A percentile compares a stretch with the other conserved stretches of the same genome.
phyloP scores from a whole-genome alignment of 2,329 filamentous ascomycete genomes.

The Exophiala oligosperma region DNA sequence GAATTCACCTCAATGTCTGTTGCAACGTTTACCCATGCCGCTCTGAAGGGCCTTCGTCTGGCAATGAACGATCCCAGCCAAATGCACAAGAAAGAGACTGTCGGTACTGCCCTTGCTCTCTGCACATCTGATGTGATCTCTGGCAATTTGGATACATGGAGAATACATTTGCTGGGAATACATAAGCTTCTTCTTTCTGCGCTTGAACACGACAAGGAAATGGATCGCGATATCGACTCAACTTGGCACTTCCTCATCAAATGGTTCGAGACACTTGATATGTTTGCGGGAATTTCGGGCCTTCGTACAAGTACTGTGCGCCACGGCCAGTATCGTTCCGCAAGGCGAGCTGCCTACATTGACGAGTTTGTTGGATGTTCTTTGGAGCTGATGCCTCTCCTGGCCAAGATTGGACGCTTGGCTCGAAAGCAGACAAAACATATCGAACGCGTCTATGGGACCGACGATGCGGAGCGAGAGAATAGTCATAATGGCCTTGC shows the following conservation, averaged over 20 bases:
- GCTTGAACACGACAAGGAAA: slow-evolving; percentile 15
- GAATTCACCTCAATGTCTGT: slow-evolving; percentile 20
- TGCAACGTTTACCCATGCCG: slow-evolving; percentile 33
- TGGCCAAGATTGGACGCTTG: slow-evolving; percentile 29
- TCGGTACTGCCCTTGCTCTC: slow-evolving; percentile 34
- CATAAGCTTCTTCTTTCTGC: slow-evolving; percentile 29
- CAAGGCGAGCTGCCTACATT: slow-evolving; percentile 10
- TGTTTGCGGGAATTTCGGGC: slow-evolving; percentile 32
- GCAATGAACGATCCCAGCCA: slow-evolving; percentile 22
- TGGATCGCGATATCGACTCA: slow-evolving; percentile 18
- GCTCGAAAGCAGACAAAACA: slow-evolving; percentile 10
- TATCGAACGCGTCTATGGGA: not conserved
- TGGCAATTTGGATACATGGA: slow-evolving; percentile 33
- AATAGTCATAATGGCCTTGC: not conserved
- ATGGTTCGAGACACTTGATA: slow-evolving; percentile 34
- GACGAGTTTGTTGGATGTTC: slow-evolving; percentile 37
- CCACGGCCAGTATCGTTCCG: slow-evolving; percentile 14
- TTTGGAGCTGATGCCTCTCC: slow-evolving; percentile 30
- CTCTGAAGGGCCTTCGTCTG: slow-evolving; percentile 30
- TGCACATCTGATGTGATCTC: slow-evolving; percentile 39
- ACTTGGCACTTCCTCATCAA: slow-evolving; percentile 30
- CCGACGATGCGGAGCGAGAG: not conserved
- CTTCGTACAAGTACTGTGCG: slow-evolving; percentile 9
- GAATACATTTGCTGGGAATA: slow-evolving; percentile 32
- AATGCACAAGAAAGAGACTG: slow-evolving; percentile 28